Evolutionary conservation across 306 rosid genomes (phyloP), one percentile per base, ranked within the genome.

Genomic region (Sechiopsis laciniata): DNA sequence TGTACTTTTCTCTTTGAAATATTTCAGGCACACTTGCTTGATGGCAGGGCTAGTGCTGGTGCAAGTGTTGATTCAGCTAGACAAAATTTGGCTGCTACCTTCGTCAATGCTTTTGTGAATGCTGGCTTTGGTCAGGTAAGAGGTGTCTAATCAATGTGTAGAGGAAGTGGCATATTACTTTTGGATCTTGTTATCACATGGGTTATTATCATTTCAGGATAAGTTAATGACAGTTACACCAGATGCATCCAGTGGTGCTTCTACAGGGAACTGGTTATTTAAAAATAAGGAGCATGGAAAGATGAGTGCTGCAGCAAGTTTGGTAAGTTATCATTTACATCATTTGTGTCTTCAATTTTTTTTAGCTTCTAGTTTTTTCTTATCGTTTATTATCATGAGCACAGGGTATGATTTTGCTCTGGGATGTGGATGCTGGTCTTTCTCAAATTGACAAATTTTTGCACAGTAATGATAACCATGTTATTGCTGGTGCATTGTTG

Each of bases 11-110:
- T 79, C 76, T 14, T 42, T 68, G 74, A 26, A 77, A 69, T 61
- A 79, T 71, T 21, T 46, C 77, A 95, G 99, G 99, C 97, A 56
- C 99, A 95, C 82, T 87, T 95, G 80, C 95, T 91, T 82, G 99
- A 95, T 80, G 97, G 97, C 58, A 95, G 97, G 62, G 97, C 96
- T 78, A 95, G 97, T 84, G 91, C 96, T 54, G 97, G 97, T 76
- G 99, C 97, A 22, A 95, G 96, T 91, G 96, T 95, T 78, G 99
- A 95, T 80, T 95, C 99, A n/a, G 99, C 99, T 52, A 87, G 96
- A 78, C 97, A 95, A 84, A 95, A 95, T 83, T 91, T 95, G 74
- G 97, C 99, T 45, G 96, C 99, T 71, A 95, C 99, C 46, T 95
- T 95, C 80, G 99, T 95, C 40, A 95, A 95, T 69, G 97, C 99